Evolutionary conservation across 495 filamentous ascomycete species (phyloP), one percentile per base, ranked within the genome.

Genomic region (Penicillium longicatenatum): DNA sequence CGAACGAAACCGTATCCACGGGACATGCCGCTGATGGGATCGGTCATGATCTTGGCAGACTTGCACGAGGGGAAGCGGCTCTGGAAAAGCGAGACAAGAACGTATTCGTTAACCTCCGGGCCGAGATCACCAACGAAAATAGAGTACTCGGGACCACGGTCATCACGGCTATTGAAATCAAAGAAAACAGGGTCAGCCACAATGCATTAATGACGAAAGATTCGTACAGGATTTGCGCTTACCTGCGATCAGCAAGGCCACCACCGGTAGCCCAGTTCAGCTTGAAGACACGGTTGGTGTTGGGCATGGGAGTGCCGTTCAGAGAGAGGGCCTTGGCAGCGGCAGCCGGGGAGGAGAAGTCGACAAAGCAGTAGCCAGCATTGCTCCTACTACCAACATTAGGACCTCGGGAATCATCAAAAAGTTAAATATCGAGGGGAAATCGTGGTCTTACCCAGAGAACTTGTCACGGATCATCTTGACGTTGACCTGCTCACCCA

Each of bases 391-490:
- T 76, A 75, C 69, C 75, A 74, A 69, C 65, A 80, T 79, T 81
- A 76, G 79, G 71, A 72, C 71, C 63, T 22, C 21, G 24, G 41
- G 57, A 60, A 52, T 48, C 31, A 63, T 66, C 57, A 46, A 52
- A 29, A 14, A 46, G 19, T 35, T 54, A 41, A 42, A 6, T 50
- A 55, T 43, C 17, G 12, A 11, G 30, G 3, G 29, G 12, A 31
- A 43, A 51, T 57, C 46, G 30, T 29, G n/a, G 12, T 67, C 90
- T 72, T 88, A 97, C 93, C 94, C 94, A 74, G 94, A 98, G 72
- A 96, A 97, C 75, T 97, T 96, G 79, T 99, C 94, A 58, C 94
- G 92, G 67, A 99, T 99, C 85, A 99, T 96, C 84, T 99, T 99
- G 55, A 99, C 94, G 66, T 97, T 97, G 65, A 99, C 94, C 60